Conservation (phyloP, 805 yeast genomes). For the Saitoella complicata region DNA sequence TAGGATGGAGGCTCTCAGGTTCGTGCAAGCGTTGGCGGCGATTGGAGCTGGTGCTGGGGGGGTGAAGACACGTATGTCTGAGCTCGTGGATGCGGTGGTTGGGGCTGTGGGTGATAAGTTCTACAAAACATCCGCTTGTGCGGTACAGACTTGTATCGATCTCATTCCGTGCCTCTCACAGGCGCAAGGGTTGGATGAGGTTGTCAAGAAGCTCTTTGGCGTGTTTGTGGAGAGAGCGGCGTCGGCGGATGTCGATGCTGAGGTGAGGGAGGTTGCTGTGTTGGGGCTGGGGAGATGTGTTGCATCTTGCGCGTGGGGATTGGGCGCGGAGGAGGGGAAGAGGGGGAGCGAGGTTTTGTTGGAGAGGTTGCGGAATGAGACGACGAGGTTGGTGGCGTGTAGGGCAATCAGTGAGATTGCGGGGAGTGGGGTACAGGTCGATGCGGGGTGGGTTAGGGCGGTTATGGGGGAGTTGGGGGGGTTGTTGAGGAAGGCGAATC, state of each 20-base stretch:
- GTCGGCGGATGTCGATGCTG: slow-evolving; percentile 23
- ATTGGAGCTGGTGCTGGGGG: too few species aligned
- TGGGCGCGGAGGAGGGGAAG: slow-evolving; percentile 16
- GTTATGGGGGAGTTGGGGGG: slow-evolving; percentile 11
- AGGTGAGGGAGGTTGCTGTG: slow-evolving; percentile 24
- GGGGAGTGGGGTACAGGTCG: slow-evolving; percentile 7
- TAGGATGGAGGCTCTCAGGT: too few species aligned
- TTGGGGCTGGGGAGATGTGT: slow-evolving; percentile 18
- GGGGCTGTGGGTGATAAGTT: slow-evolving; percentile 22
- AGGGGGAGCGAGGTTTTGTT: slow-evolving; percentile 21
- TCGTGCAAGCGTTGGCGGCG: too few species aligned
- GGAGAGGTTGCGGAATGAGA: slow-evolving; percentile 23
- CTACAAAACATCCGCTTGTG: slow-evolving; percentile 22
- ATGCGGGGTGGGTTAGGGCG: slow-evolving; percentile 14
- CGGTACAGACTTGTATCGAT: slow-evolving; percentile 21
- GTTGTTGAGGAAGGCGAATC: slow-evolving; percentile 13
- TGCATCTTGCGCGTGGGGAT: slow-evolving; percentile 10
- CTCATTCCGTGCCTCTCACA: slow-evolving; percentile 7
- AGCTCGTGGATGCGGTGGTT: slow-evolving; percentile 18
- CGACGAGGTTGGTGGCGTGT: slow-evolving; percentile 21
- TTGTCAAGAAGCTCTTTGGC: slow-evolving; percentile 12
- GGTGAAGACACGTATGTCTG: not conserved
- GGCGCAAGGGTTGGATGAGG: slow-evolving; percentile 1
- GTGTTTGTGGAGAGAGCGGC: slow-evolving; percentile 23
- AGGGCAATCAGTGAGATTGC: slow-evolving; percentile 17